phyloP scores from a whole-genome alignment of 2,329 filamentous ascomycete genomes.

The Cladosporium velox region DNA sequence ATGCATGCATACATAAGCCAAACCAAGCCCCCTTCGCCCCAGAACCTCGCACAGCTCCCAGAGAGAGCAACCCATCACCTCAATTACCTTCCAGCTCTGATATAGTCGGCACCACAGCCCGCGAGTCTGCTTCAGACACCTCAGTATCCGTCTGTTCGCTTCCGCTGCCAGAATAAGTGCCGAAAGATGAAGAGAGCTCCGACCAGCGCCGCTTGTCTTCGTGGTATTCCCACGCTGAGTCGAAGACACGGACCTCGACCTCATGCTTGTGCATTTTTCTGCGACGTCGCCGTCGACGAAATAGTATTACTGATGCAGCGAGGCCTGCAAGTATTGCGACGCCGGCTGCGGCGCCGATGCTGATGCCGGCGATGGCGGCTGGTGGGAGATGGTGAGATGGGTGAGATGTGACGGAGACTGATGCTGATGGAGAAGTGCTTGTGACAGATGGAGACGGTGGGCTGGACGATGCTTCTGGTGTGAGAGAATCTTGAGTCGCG shows the following conservation, averaged over 20 bases:
- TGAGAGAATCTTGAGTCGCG: neutral
- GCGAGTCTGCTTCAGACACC: too few relatives aligned
- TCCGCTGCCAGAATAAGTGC: neutral
- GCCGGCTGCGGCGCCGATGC: neutral
- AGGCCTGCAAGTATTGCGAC: neutral
- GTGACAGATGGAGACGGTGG: neutral
- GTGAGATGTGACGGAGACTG: neutral
- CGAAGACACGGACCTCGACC: neutral
- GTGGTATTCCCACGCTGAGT: neutral
- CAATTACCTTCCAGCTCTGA: too few relatives aligned
- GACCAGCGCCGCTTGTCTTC: conserved; percentile 1
- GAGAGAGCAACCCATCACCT: too few relatives aligned
- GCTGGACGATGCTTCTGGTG: neutral
- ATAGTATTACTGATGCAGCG: neutral
- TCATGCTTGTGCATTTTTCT: neutral
- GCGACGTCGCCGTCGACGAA: neutral
- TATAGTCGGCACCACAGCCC: too few relatives aligned
- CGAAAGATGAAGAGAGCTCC: neutral
- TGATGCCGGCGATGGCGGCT: neutral
- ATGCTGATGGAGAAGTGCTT: neutral
- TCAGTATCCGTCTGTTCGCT: neutral
- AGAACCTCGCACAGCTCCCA: too few relatives aligned
- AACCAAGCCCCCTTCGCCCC: too few relatives aligned
- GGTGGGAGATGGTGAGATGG: neutral
- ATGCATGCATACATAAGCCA: too few relatives aligned